A percentile compares a stretch with the other conserved stretches of the same genome.
Conservation (phyloP, 805 yeast species). For the Cyberlindnera misumaiensis region DNA sequence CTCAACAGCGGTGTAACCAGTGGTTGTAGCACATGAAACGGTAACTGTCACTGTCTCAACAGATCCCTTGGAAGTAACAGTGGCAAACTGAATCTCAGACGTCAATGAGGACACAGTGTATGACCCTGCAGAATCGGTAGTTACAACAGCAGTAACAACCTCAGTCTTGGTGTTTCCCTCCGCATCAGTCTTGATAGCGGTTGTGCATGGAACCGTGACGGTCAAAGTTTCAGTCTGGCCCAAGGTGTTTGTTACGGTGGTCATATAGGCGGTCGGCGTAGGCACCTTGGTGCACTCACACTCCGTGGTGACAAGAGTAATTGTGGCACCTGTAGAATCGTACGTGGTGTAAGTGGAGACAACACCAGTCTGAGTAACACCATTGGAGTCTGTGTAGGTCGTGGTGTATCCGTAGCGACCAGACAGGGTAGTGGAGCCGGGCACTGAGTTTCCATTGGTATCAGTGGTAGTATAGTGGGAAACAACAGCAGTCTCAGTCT, state of each 20-base stretch:
- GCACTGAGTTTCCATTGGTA: conserved; percentile 3
- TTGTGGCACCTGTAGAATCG: conserved; percentile 1
- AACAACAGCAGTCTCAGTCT: conserved; percentile 4
- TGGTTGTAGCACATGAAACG: no score
- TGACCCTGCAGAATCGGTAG: conserved; percentile 3
- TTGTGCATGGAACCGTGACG: conserved; percentile 2
- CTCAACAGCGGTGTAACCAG: no score
- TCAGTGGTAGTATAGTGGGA: conserved; percentile 7
- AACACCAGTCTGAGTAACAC: conserved; percentile 1
- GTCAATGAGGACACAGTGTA: no score
- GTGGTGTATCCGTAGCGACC: neutral
- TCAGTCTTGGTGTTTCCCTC: conserved; percentile 2
- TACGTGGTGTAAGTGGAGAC: conserved; percentile 3
- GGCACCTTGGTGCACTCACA: neutral
- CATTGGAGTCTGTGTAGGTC: conserved; percentile 3
- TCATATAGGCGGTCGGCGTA: neutral
- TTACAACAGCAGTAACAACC: conserved; percentile 2
- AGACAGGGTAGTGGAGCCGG: conserved; percentile 5
- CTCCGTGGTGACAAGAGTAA: neutral
- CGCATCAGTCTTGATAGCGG: conserved; percentile 3
- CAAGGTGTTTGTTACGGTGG: neutral
- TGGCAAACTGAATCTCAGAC: no score
- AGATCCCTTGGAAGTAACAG: no score
- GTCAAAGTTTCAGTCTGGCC: neutral
- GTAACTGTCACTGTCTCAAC: no score